These are phyloP conservation scores for Lagerstroemia speciosa DNA, from an alignment of 345 rosid genomes.

Conservation along the genomic window DNA sequence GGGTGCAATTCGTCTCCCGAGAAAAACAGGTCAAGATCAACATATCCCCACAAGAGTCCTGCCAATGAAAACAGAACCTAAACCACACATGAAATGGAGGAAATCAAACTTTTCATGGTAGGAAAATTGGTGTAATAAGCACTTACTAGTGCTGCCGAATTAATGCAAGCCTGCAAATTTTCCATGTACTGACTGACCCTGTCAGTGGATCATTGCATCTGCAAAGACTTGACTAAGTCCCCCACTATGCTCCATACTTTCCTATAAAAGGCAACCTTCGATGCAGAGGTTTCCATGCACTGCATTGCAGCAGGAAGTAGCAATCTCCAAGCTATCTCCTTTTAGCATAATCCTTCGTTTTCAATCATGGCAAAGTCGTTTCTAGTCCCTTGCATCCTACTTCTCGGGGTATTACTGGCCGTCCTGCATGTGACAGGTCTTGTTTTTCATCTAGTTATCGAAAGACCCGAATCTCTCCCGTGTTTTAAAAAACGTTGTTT, in stretches of 20 bases:
- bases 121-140: not conserved
- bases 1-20: too few species aligned
- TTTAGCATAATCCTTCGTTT: not conserved
- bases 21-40: too few species aligned
- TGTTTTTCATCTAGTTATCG: not conserved
- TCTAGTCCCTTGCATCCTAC: not conserved
- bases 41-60: too few species aligned
- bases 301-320: not conserved
- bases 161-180: too few species aligned
- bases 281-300: not conserved
- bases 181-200: not conserved
- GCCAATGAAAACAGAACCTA: too few species aligned
- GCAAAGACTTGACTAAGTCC: not conserved
- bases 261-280: not conserved
- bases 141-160: not conserved
- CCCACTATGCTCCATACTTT: not conserved
- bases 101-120: not conserved
- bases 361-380: not conserved
- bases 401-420: slow-evolving; percentile 3
- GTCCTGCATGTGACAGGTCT: not conserved
- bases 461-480: too few species aligned
- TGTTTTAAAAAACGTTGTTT: too few species aligned
- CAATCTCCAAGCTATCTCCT: not conserved
- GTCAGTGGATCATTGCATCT: not conserved
- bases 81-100: too few species aligned